Evolutionary conservation across 306 rosid genomes (phyloP).

Genomic region (Cucumis cinereus): DNA sequence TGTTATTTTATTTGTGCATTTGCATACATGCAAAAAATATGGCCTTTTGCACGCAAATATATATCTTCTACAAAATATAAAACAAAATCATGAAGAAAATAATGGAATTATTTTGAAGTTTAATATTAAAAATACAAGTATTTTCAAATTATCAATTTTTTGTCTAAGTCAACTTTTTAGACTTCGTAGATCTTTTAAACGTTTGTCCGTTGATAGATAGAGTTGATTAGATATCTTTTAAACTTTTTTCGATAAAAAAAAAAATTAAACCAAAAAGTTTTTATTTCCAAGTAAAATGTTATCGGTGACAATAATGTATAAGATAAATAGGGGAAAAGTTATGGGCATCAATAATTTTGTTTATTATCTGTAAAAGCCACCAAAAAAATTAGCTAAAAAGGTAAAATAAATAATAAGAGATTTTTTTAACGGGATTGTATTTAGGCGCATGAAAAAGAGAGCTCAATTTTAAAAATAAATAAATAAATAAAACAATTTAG

Average conservation of each 20-base stretch:
- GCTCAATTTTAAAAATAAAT: neutral
- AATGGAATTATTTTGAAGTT: neutral
- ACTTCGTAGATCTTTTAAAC: neutral
- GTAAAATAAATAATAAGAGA: neutral
- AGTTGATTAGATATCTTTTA: neutral
- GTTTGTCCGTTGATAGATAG: neutral
- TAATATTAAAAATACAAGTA: too few species aligned
- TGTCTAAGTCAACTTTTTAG: neutral
- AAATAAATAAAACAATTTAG: neutral
- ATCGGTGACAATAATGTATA: neutral
- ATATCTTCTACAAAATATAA: too few species aligned
- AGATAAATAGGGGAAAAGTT: slow-evolving; percentile 10
- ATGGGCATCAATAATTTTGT: slow-evolving; percentile 18
- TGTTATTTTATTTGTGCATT: too few species aligned
- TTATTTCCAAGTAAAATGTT: neutral
- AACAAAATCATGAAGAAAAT: too few species aligned
- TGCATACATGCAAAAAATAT: too few species aligned
- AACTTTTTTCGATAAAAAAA: neutral
- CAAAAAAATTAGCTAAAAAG: slow-evolving; percentile 14
- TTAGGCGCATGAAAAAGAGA: neutral
- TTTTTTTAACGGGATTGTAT: neutral
- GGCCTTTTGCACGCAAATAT: too few species aligned
- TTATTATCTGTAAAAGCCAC: slow-evolving; percentile 17
- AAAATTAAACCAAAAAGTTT: neutral
- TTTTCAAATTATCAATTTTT: neutral